Evolutionary conservation across 2,329 filamentous ascomycete species (phyloP), one percentile per base, ranked within the genome.

Genomic region (Fonsecaea pedrosoi): DNA sequence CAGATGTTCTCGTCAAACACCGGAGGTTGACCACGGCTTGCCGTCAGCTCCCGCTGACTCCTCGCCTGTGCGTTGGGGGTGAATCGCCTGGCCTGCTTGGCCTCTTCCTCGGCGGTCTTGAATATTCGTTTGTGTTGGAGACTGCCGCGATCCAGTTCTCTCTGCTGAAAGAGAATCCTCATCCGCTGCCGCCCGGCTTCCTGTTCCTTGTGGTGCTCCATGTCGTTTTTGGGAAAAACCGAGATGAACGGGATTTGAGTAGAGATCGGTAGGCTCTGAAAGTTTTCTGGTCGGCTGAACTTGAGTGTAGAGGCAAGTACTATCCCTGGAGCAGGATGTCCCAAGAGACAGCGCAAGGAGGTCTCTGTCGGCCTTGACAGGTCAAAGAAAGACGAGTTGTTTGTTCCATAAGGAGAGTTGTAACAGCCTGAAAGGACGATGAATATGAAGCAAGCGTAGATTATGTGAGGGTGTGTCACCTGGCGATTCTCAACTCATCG

Each of bases 1-100:
- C 57, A 60, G 25, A 60, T 60, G n/a, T 60, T 25, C 57, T 60
- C 57, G n/a, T 60, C n/a, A 13, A 60, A 60, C n/a, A 37, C 30
- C 12, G 57, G 57, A 15, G 21, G 6, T 50, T n/a, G 25, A 18
- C 57, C 57, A n/a, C 57, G 42, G 8, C 25, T 60, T n/a, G 57
- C 57, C 15, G 57, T 60, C 30, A 18, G 40, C 21, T 21, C 21
- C 35, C 57, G 25, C 12, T 10, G 8, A 12, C 12, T 18, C 3
- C 57, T 30, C 25, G 57, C 57, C 25, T 48, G n/a, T 8, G 25
- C 40, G 7, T 60, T 50, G 25, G 40, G 57, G 18, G 57, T 48
- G 37, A 32, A 15, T 45, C 45, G n/a, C 25, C 18, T 12, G 10
- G 42, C 45, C 15, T 50, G 38, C 25, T 45, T 60, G 30, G 37